Evolutionary conservation across 2,329 filamentous ascomycete genomes (phyloP).

Genomic region (Diplocarpon rosae): DNA sequence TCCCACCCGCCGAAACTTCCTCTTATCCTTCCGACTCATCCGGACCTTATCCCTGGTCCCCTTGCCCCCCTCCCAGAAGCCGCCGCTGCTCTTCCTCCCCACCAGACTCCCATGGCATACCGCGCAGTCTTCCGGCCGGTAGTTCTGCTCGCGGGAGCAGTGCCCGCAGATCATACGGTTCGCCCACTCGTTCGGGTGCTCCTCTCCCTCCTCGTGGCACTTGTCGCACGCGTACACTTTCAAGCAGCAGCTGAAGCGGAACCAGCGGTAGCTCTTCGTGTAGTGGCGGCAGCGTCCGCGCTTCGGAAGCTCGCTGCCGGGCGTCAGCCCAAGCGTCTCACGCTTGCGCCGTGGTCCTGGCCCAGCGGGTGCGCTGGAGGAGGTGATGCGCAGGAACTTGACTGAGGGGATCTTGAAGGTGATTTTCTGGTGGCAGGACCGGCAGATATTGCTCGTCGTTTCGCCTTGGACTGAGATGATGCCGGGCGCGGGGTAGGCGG

Average conservation of each 20-base stretch:
- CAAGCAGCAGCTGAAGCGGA: slow-evolving; percentile 52
- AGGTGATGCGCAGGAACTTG: slow-evolving; percentile 63
- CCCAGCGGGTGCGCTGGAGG: slow-evolving; percentile 31
- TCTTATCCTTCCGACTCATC: slow-evolving; percentile 68
- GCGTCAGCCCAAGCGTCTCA: slow-evolving; percentile 45
- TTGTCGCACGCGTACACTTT: slow-evolving; percentile 52
- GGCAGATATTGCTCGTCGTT: slow-evolving; percentile 61
- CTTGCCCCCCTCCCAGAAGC: slow-evolving; percentile 83
- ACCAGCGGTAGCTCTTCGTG: slow-evolving; percentile 49
- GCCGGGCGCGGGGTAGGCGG: slow-evolving; percentile 47
- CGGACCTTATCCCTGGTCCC: slow-evolving; percentile 59
- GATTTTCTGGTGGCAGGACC: slow-evolving; percentile 71
- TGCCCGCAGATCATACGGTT: slow-evolving; percentile 75
- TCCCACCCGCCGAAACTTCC: slow-evolving; percentile 57
- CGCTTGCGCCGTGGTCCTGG: slow-evolving; percentile 33
- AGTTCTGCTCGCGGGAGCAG: slow-evolving; percentile 73
- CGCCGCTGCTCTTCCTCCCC: slow-evolving; percentile 48
- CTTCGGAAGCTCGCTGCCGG: slow-evolving; percentile 43
- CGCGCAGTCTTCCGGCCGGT: slow-evolving; percentile 62
- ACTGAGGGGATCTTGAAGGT: slow-evolving; percentile 68
- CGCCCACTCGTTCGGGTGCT: slow-evolving; percentile 71
- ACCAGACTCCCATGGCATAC: slow-evolving; percentile 63
- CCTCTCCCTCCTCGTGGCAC: slow-evolving; percentile 63
- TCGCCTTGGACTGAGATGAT: slow-evolving; percentile 66
- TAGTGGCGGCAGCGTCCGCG: slow-evolving; percentile 48